A percentile compares a stretch with the other conserved stretches of the same genome.
Evolutionary conservation across 805 yeast species (phyloP).

Genomic region (Pichia eremophila): DNA sequence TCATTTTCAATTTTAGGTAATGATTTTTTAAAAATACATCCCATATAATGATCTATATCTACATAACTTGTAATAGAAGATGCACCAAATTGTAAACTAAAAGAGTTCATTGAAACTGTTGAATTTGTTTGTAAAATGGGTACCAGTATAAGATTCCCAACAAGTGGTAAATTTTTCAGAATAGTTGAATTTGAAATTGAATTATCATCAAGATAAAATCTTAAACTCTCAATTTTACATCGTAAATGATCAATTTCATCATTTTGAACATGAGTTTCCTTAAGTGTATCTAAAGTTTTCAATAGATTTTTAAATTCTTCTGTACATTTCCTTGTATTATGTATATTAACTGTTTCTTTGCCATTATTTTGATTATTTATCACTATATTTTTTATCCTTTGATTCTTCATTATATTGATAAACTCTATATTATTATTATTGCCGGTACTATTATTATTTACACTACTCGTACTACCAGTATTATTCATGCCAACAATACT

Average conservation of each 20-base stretch:
- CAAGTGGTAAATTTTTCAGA: neutral
- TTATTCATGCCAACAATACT: neutral
- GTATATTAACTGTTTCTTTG: no score
- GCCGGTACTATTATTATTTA: neutral
- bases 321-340: no score
- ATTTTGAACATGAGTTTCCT: slow-evolving; percentile 3
- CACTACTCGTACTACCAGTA: neutral
- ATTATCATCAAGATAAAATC: slow-evolving; percentile 7
- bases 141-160: neutral
- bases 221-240: slow-evolving; percentile 3
- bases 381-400: no score
- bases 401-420: no score
- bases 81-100: slow-evolving; percentile 7
- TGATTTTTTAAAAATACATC: slow-evolving; percentile 2
- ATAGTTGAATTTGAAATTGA: slow-evolving; percentile 1
- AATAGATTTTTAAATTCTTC: slow-evolving; percentile 3
- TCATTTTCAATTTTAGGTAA: slow-evolving; percentile 6
- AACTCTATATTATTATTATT: neutral
- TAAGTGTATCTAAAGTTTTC: slow-evolving; percentile 2
- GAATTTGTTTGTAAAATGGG: neutral
- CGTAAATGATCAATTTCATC: slow-evolving; percentile 6
- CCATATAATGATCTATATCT: slow-evolving; percentile 4
- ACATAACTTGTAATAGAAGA: slow-evolving; percentile 4
- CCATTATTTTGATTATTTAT: no score
- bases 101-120: neutral